Percentiles rank a stretch among this genome's conserved stretches.
These are phyloP conservation scores for Fraxinus paxiana DNA, from an alignment of 305 asterid species.

Conservation along the genomic window DNA sequence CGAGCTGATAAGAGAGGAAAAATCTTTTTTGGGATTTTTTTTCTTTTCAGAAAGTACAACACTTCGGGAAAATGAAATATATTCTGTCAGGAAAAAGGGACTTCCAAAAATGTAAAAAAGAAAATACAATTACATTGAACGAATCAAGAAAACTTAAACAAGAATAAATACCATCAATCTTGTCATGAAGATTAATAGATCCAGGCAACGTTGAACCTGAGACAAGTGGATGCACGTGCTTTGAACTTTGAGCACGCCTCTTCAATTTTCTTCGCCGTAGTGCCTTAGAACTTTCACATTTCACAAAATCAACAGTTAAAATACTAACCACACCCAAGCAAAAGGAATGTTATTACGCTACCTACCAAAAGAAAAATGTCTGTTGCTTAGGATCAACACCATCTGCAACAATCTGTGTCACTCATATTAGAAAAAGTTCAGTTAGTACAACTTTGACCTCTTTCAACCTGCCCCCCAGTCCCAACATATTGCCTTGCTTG, in stretches of 20 bases:
- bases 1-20: neutral
- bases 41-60: neutral
- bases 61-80: neutral
- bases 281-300: slow-evolving; percentile 60
- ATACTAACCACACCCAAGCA: neutral
- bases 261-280: slow-evolving; percentile 49
- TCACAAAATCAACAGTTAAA: slow-evolving; percentile 11
- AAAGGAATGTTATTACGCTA: neutral
- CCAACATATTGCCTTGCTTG: neutral
- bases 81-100: neutral
- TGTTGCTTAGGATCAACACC: slow-evolving; percentile 91
- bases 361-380: slow-evolving; percentile 75
- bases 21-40: neutral
- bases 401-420: slow-evolving; percentile 67
- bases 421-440: slow-evolving; percentile 10
- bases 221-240: slow-evolving; percentile 69
- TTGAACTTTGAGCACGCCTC: slow-evolving; percentile 44
- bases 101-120: neutral
- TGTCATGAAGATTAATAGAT: slow-evolving; percentile 46
- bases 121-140: neutral
- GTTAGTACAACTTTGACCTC: neutral
- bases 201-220: slow-evolving; percentile 56
- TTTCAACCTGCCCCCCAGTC: neutral
- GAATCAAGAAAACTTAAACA: slow-evolving; percentile 5
- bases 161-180: slow-evolving; percentile 59